Evolutionary conservation across 805 yeast genomes (phyloP), one percentile per base, ranked within the genome.

Genomic region (Wickerhamiella sorbophila): DNA sequence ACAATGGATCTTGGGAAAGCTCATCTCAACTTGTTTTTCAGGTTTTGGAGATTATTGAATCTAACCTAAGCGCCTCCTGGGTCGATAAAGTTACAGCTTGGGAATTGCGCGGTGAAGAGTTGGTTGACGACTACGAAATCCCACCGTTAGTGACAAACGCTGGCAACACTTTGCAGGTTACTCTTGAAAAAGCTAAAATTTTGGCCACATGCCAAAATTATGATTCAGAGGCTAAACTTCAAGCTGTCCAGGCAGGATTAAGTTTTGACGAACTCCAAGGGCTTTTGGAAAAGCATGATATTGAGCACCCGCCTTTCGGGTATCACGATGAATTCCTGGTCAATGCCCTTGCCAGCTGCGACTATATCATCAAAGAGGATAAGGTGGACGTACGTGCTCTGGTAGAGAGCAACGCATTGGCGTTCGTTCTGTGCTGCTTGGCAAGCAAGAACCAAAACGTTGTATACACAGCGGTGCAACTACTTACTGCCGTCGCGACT

Each of bases 321-420:
- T 60, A 86, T 57, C 88, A 84, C 54, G 70, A 76, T n/a, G 76
- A 79, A 52, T 83, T 86, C 52, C 51, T 86, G 31, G 56, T 83
- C 46, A 62, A 79, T 42, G 54, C 77, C 45, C 59, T 52, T 15
- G 43, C 45, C 4, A 48, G 54, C 39, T 50, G 53, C 36, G 47
- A 50, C 33, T 44, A 45, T 18, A 18, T 52, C 1, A 37, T 44
- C n/a, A 44, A 44, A 3, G 56, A 56, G 8, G 61, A 59, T 4
- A 63, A 57, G 4, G 59, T 77, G 41, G 74, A 80, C 45, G 58
- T 80, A 35, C 71, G 69, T 49, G 69, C 66, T 36, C 58, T 83
- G 21, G 63, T 78, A 4, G 81, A 77, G 2, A 66, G 81, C 1
- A 64, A 66, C 2, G 53, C 81, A 4, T 60, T 82, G 26, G 72